Conservation (phyloP, 1,139 yeast genomes). For the Lodderomyces parapsilosis region DNA sequence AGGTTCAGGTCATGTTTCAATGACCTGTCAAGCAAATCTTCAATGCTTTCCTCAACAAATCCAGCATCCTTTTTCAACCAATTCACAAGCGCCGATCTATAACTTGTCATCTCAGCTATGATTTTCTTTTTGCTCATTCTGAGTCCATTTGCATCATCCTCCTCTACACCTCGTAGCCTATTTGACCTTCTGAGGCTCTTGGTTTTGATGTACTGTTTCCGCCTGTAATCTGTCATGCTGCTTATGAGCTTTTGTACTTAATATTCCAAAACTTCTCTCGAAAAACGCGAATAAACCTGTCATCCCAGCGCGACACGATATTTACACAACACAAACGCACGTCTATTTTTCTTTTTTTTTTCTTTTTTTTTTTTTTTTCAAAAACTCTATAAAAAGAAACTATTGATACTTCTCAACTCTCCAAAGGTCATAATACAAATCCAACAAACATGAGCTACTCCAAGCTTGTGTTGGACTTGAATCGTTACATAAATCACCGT, state of each 20-base stretch:
- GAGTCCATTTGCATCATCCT: not conserved
- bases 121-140: not conserved
- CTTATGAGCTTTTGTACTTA: too few relatives aligned
- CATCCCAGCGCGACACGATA: too few relatives aligned
- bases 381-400: not conserved
- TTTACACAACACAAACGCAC: too few relatives aligned
- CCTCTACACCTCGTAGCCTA: not conserved
- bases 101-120: not conserved
- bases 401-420: constrained; percentile 15
- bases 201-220: not conserved
- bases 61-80: not conserved
- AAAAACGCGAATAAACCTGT: too few relatives aligned
- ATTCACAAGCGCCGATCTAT: not conserved
- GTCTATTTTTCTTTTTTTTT: too few relatives aligned
- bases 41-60: not conserved
- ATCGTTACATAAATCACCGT: constrained; percentile 77
- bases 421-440: constrained; percentile 68
- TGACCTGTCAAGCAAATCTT: not conserved
- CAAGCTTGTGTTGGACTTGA: constrained; percentile 97
- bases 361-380: not conserved
- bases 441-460: constrained; percentile 85
- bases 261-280: too few relatives aligned
- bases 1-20: not conserved
- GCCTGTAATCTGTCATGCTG: too few relatives aligned
- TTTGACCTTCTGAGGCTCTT: not conserved